phyloP scores from a whole-genome alignment of 1,284 basidiomycete genomes.

The Tilletia indica region DNA sequence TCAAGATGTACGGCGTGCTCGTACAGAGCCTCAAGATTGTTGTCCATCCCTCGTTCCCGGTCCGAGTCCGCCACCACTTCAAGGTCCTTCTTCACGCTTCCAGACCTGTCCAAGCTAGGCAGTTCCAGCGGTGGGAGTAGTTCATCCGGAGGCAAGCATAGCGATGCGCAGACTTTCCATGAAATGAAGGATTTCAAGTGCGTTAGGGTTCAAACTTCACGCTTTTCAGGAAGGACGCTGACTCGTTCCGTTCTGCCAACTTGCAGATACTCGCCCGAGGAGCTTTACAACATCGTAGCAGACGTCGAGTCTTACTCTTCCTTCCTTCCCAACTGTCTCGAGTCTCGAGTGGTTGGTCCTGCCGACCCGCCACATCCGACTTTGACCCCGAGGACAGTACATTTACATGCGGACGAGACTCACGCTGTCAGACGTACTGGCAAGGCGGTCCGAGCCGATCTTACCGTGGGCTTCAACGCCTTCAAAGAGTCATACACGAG shows the following conservation, averaged over 20 bases:
- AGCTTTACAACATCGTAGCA: constrained; percentile 82
- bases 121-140: too few species aligned
- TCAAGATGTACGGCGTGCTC: too few species aligned
- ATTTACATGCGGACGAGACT: too few species aligned
- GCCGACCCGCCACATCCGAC: constrained; percentile 10
- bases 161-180: not conserved
- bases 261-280: constrained; percentile 67
- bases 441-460: constrained; percentile 65
- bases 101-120: not conserved
- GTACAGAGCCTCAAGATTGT: too few species aligned
- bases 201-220: not conserved
- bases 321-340: constrained; percentile 86
- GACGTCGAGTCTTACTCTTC: constrained; percentile 80
- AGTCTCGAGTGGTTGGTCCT: constrained; percentile 67
- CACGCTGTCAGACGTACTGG: not conserved
- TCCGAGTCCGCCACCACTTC: not conserved
- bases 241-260: not conserved
- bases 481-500: constrained; percentile 86
- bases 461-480: constrained; percentile 82
- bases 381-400: not conserved
- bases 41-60: not conserved
- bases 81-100: constrained; percentile 2
- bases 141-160: not conserved
- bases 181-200: constrained; percentile 13
- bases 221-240: not conserved